phyloP scores from a whole-genome alignment of 371 early-diverging fungal genomes.

The Apophysomyces trapeziformis region DNA sequence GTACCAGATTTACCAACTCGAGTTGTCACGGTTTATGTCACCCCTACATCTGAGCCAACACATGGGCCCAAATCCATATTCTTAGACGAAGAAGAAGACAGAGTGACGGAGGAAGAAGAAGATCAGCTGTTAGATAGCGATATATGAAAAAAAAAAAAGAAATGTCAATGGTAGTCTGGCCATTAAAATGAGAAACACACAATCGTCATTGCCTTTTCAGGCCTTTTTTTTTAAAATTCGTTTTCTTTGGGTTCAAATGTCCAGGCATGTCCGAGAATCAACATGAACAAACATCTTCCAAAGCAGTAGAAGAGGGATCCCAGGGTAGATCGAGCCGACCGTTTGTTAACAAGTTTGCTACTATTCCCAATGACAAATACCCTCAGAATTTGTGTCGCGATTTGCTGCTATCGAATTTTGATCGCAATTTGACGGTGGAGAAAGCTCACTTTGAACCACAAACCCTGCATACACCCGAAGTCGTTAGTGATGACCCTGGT shows the following conservation, averaged over 20 bases:
- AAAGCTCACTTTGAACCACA: constrained; percentile 33
- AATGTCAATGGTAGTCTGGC: constrained; percentile 5
- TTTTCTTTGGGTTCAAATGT: constrained; percentile 1
- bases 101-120: constrained; percentile 1
- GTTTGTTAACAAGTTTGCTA: constrained; percentile 32
- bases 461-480: constrained; percentile 1
- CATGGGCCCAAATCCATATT: neutral
- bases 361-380: constrained; percentile 30
- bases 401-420: constrained; percentile 28
- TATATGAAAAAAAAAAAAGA: neutral
- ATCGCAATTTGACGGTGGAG: constrained; percentile 36
- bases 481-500: neutral
- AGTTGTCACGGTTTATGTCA: constrained; percentile 32
- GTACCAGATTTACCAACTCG: constrained; percentile 36
- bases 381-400: constrained; percentile 26
- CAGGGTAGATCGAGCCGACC: constrained; percentile 11
- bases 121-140: constrained; percentile 1
- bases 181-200: neutral
- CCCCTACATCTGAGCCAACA: neutral
- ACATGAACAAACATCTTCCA: constrained; percentile 3
- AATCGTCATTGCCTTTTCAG: constrained; percentile 5
- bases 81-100: neutral
- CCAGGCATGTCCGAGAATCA: constrained; percentile 13
- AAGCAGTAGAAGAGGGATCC: constrained; percentile 5
- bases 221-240: constrained; percentile 5